Evolutionary conservation across 768 basidiomycete genomes (phyloP), one percentile per base, ranked within the genome.

Genomic region (Amanita molliuscula): DNA sequence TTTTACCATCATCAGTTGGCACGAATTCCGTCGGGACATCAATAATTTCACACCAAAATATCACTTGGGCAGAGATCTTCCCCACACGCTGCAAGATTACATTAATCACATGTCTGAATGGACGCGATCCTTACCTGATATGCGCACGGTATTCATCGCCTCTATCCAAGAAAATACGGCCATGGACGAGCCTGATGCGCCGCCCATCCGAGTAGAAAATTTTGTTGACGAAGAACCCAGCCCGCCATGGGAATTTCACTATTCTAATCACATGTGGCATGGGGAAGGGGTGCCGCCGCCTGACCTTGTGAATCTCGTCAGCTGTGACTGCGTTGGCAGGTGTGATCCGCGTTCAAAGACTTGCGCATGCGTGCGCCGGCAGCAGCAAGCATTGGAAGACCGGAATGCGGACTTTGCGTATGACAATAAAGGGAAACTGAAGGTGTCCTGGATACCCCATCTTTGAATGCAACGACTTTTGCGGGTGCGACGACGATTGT

Each of bases 181-280:
- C 18, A 65, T 70, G 4, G 81, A 84, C 55, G 89, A 92, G 53
- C 82, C 78, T 0, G 59, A 76, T 40, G 82, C 86, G 1, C 88
- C 87, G 0, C 66, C 66, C 4, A 86, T 95, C 56, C 65, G 65
- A 13, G 74, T 95, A 21, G 61, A 78, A 45, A 91, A 93, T 57
- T 63, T 74, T 0, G 67, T 89, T 20, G 88, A 88, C 53, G 55
- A 71, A 7, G 83, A 85, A 53, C 70, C 78, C 8, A 77, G 82
- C 18, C 91, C 92, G 0, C 77, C 76, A 21, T 90, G 86, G 78
- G 91, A 95, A 58, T 96, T 93, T 58, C 71, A 82, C 53, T 95
- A 95, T 61, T 81, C 86, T 9, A 93, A 95, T 62, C 66, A 77
- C 47, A 79, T 92, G 71, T 85, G 86, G 74, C 80, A 82, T 52